These are phyloP conservation scores for Chalciporus pseudorubinellus DNA, from an alignment of 768 basidiomycete species.

Conservation along the genomic window DNA sequence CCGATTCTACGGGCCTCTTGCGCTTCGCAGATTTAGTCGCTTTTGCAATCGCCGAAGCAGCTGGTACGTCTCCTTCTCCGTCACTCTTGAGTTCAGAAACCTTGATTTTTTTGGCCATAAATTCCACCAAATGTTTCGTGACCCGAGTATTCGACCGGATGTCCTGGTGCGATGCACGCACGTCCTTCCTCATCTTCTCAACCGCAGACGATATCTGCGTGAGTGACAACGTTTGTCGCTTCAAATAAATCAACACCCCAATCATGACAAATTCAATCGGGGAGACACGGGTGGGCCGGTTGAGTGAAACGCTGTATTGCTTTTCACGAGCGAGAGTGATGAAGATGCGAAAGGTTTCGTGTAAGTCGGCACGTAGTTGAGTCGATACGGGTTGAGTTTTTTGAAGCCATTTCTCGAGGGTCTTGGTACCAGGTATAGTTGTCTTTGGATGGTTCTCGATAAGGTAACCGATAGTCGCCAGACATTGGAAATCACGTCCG, in stretches of 20 bases:
- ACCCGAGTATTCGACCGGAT: slow-evolving; percentile 40
- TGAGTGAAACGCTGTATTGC: slow-evolving; percentile 32
- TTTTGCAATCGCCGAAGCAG: slow-evolving; percentile 14
- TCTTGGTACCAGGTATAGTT: slow-evolving; percentile 22
- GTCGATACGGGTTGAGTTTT: slow-evolving; percentile 24
- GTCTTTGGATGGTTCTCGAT: slow-evolving; percentile 32
- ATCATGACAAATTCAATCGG: slow-evolving; percentile 48
- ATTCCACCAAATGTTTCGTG: slow-evolving; percentile 32
- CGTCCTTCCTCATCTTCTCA: slow-evolving; percentile 37
- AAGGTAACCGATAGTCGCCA: slow-evolving; percentile 37
- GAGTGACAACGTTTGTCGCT: slow-evolving; percentile 33
- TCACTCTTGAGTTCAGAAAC: slow-evolving; percentile 32
- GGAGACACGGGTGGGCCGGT: slow-evolving; percentile 36
- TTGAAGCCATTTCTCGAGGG: slow-evolving; percentile 39
- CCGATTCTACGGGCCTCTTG: slow-evolving; percentile 24
- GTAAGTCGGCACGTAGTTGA: slow-evolving; percentile 27
- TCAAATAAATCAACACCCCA: slow-evolving; percentile 39
- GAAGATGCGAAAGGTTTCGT: slow-evolving; percentile 36
- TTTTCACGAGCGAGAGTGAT: slow-evolving; percentile 33
- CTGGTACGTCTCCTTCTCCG: slow-evolving; percentile 32
- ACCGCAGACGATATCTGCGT: slow-evolving; percentile 45
- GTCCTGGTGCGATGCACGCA: slow-evolving; percentile 38
- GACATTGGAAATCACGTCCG: slow-evolving; percentile 46
- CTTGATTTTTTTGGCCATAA: slow-evolving; percentile 32
- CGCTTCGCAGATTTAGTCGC: slow-evolving; percentile 20